Percentiles rank a stretch among this genome's conserved stretches.
phyloP scores from a whole-genome alignment of 106 monocot species.

The Gastrodia elata region DNA sequence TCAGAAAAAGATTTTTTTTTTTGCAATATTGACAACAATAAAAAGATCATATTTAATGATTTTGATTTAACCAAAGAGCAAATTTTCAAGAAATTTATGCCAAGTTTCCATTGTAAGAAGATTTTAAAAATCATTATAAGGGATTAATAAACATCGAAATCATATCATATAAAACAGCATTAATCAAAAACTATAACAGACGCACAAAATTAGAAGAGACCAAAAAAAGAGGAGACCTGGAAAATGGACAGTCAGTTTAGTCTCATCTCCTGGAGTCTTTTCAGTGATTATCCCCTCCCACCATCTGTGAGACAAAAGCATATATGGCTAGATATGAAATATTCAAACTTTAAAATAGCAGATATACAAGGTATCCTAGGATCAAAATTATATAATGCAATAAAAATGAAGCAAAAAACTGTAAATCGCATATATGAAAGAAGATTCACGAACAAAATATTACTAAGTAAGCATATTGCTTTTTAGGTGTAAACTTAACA shows the following conservation, averaged over 20 bases:
- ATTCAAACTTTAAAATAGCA: not conserved
- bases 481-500: not conserved
- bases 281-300: slow-evolving; percentile 72
- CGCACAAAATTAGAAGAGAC: not conserved
- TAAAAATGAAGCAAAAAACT: not conserved
- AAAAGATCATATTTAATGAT: not conserved
- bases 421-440: not conserved
- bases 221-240: slow-evolving; percentile 40
- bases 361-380: not conserved
- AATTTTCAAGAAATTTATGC: not conserved
- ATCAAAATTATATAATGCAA: not conserved
- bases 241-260: slow-evolving; percentile 70
- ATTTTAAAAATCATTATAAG: not conserved
- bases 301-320: slow-evolving; percentile 45
- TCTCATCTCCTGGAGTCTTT: slow-evolving; percentile 60
- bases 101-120: not conserved
- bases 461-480: not conserved
- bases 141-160: not conserved
- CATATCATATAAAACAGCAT: not conserved
- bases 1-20: no score
- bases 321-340: not conserved
- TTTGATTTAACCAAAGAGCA: not conserved
- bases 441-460: not conserved
- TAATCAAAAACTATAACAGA: not conserved
- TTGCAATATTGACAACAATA: not conserved